Base-by-base conservation (phyloP, 1,284 basidiomycete genomes). In the Erythrobasidium hasegawianum region DNA sequence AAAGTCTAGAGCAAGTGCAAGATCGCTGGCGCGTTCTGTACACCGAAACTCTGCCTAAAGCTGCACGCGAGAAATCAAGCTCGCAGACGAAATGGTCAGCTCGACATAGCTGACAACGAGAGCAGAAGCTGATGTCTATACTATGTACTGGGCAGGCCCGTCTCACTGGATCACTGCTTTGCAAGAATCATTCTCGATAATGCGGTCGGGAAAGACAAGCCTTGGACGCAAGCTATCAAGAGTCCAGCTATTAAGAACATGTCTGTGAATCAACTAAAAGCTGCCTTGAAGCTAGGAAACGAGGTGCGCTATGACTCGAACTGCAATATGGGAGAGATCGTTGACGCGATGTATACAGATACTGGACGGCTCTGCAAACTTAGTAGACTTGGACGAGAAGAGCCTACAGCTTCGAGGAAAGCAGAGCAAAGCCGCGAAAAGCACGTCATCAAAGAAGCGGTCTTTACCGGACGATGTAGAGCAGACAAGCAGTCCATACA, bases 171-270 rank as follows among this genome's bases (percentile, higher is more conserved):
- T 18, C 62, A 65, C 27, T 65, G 62, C 56, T 65, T 65, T 43
- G 62, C 62, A 40, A 41, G 62, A 9, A 65, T 65, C 29, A 58
- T 65, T 20, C 62, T 65, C 8, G 62, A 65, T 27, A 24, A 22
- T 9, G 62, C 62, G n/a, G 62, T 65, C 7, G 45, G 54, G 16
- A 55, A 29, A 20, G 56, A 65, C 33, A 53, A 50, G 29, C 62
- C 62, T 18, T 65, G 62, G 62, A 65, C 55, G 62, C 27, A 43
- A n/a, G 54, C 40, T n/a, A 49, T 65, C 56, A 65, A 58, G 26
- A 65, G 56, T 53, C 62, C 62, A 9, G 62, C 62, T n/a, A 57
- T 57, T 27, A 49, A 43, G 55, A 49, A 65, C 38, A 65, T 65
- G 62, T 49, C 55, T 40, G 47, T 33, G 20, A 47, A 49, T 4